Conservation (phyloP, 2,329 filamentous ascomycete genomes). For the Simplicillium aogashimaense region DNA sequence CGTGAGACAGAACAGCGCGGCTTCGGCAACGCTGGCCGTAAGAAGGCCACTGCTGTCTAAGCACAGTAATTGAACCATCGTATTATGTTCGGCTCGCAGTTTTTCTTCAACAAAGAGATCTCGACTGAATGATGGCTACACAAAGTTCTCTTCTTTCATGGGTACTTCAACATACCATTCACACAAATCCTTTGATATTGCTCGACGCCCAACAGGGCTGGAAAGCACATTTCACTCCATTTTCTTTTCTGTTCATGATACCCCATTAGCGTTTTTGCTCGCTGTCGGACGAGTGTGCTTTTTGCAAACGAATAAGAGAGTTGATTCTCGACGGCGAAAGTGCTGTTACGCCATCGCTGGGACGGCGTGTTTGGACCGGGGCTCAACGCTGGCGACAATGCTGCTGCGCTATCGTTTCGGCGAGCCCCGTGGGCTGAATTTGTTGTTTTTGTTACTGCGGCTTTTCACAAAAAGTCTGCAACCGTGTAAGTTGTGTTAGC, state of each 20-base stretch:
- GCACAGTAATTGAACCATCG: too few relatives aligned
- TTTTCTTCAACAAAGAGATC: slow-evolving; percentile 20
- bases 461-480: too few relatives aligned
- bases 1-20: slow-evolving; percentile 49
- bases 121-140: slow-evolving; percentile 2
- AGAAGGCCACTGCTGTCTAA: slow-evolving; percentile 13
- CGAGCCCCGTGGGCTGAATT: slow-evolving; percentile 32
- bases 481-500: background rate
- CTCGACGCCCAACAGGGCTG: slow-evolving; percentile 24
- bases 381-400: slow-evolving; percentile 37
- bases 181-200: background rate
- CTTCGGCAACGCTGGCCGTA: slow-evolving; percentile 33
- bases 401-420: slow-evolving; percentile 42
- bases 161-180: slow-evolving; percentile 28
- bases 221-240: slow-evolving; percentile 14
- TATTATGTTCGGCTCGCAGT: slow-evolving; percentile 1
- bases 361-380: slow-evolving; percentile 43
- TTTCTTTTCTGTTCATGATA: slow-evolving; percentile 23
- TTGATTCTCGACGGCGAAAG: slow-evolving; percentile 39
- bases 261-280: slow-evolving; percentile 34
- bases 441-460: slow-evolving; percentile 5
- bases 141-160: slow-evolving; percentile 7
- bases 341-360: slow-evolving; percentile 46
- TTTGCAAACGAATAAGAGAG: slow-evolving; percentile 8
- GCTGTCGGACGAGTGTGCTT: slow-evolving; percentile 29